These are phyloP conservation scores for Penicillium sp. DNA, from an alignment of 2,329 filamentous ascomycete species.

Conservation along the genomic window DNA sequence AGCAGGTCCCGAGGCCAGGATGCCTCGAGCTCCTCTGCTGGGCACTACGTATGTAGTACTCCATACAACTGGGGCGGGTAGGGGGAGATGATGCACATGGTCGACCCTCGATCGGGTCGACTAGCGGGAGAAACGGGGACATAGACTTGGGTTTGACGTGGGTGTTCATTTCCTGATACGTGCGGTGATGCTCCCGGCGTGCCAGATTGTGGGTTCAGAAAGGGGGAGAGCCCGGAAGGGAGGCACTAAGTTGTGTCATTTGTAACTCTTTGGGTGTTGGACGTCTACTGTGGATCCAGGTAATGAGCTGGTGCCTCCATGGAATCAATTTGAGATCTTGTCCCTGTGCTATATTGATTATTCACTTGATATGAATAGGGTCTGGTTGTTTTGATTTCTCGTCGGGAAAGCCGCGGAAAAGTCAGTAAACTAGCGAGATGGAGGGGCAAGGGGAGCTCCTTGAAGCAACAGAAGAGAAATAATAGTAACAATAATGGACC, in stretches of 20 bases:
- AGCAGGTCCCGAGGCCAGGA: neutral
- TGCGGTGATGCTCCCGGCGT: conserved; percentile 8
- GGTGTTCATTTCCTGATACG: conserved; percentile 12
- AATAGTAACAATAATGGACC: conserved; percentile 1
- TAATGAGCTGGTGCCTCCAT: neutral
- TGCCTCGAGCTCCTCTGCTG: conserved; percentile 4
- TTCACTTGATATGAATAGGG: neutral
- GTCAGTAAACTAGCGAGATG: neutral
- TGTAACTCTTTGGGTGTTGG: conserved; percentile 7
- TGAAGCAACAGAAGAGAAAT: neutral
- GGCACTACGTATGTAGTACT: neutral
- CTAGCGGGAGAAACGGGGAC: neutral
- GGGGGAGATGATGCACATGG: conserved; percentile 1
- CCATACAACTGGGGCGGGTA: neutral
- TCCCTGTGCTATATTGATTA: neutral
- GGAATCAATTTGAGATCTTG: neutral
- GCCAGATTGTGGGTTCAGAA: neutral
- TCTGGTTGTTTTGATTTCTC: neutral
- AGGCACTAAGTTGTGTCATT: neutral
- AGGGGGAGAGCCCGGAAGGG: neutral
- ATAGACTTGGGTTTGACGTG: neutral
- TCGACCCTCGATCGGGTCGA: neutral
- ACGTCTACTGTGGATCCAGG: conserved; percentile 14
- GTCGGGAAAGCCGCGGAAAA: neutral
- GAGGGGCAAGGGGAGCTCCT: neutral